Evolutionary conservation across 2,329 filamentous ascomycete genomes (phyloP), one percentile per base, ranked within the genome.

Genomic region (Colletotrichum musicola): DNA sequence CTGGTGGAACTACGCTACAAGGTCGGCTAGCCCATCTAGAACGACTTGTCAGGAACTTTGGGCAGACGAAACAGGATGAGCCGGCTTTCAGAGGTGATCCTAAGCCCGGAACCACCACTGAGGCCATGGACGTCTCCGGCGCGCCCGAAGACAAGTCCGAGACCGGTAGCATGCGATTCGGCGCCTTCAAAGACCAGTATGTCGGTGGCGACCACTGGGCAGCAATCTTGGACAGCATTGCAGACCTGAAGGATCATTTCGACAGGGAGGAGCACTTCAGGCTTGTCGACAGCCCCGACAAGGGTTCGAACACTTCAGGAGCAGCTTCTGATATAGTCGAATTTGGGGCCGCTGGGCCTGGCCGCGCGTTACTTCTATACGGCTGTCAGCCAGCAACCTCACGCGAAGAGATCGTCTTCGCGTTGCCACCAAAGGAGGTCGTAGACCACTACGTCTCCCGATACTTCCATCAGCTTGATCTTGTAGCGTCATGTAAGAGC

Each of bases 171-270:
- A 74, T 82, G 62, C 75, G 71, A 0, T 58, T 74, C 13, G 73
- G 27, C 18, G 63, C 58, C 14, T 71, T 59, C 51, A 78, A 72
- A 1, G 69, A 72, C 1, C 72, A 69, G 35, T 84, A 83, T 40
- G 78, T 81, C 12, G 72, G 75, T 20, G 73, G 77, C 22, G 75
- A 73, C 7, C 82, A 83, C 62, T 83, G 81, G 81, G 75, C 78
- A 7, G 78, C 81, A 14, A 75, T 83, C 1, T 72, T 83, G 4
- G 79, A 83, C 40, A 74, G 76, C 35, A 82, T 83, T 25, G 74
- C 80, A 1, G 80, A 82, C 5, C 72, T 83, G 3, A 81, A 76
- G 57, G 75, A 80, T 2, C 76, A 80, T 12, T 73, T 81, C 9
- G 75, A 77, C 1, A 70, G 73, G 4, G 75, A 79, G 25, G 58